phyloP scores from a whole-genome alignment of 176 grass and related monocot genomes.

The Rhynchospora tenuis region DNA sequence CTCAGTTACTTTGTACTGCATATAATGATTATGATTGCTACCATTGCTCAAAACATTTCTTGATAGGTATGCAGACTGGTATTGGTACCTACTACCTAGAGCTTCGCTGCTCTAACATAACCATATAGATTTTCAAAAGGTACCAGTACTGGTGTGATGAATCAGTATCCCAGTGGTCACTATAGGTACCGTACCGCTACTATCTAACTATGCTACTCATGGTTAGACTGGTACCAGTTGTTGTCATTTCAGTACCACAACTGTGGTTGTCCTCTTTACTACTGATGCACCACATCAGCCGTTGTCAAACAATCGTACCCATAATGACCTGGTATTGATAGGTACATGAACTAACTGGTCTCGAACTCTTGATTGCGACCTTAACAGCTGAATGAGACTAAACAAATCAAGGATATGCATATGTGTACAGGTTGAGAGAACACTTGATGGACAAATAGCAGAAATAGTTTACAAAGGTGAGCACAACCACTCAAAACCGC shows the following conservation, averaged over 20 bases:
- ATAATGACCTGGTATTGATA: not conserved
- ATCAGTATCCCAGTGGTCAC: not conserved
- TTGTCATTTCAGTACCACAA: not conserved
- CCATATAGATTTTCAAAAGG: not conserved
- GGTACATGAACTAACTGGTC: not conserved
- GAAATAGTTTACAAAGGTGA: slow-evolving; percentile 94
- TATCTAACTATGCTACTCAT: not conserved
- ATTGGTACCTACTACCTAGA: not conserved
- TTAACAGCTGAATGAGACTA: not conserved
- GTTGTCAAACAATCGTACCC: not conserved
- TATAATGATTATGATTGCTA: not conserved
- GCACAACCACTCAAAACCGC: slow-evolving; percentile 60
- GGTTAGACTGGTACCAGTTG: not conserved
- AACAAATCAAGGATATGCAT: not conserved
- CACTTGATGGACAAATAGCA: slow-evolving; percentile 72
- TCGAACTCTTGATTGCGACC: not conserved
- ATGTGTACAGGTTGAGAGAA: slow-evolving; percentile 53
- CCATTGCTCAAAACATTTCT: not conserved
- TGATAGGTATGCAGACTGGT: not conserved
- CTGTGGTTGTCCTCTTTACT: not conserved
- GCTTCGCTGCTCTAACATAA: not conserved
- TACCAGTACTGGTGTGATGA: not conserved
- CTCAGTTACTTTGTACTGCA: not conserved
- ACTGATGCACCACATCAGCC: not conserved
- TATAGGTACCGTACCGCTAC: not conserved